Evolutionary conservation across 2,329 filamentous ascomycete species (phyloP), one percentile per base, ranked within the genome.

Genomic region (Nemania bipapillata): DNA sequence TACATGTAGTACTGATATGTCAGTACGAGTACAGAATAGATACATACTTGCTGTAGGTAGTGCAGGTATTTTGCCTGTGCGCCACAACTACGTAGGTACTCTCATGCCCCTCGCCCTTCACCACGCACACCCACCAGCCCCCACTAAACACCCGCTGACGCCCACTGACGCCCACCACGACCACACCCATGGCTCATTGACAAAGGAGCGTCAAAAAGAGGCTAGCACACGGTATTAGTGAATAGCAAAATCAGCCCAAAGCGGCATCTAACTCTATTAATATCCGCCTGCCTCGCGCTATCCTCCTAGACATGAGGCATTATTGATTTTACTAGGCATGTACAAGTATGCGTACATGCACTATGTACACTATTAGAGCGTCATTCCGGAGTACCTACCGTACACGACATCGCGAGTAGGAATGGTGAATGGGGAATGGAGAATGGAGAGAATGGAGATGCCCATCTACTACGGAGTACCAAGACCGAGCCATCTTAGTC

Each of bases 231-330:
- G 35, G 50, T 57, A 60, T 60, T 64, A 49, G 47, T 54, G 8
- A 47, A 65, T 49, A 53, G 50, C 35, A 57, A 52, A 47, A 53
- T 20, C 35, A 20, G 20, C 62, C 66, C 28, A 65, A 68, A 62
- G 42, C 62, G 62, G 62, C 53, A 62, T 32, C 42, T 61, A 57
- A 54, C 56, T 61, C 66, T 68, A 68, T 68, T 58, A 65, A 68
- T 68, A 68, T 65, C 66, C 28, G n/a, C 28, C 17, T 40, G 45
- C 52, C 45, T 57, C 22, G 24, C 40, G 50, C 61, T 65, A 65
- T 58, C 42, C 52, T 53, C 26, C 45, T 26, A 12, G 26, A 62
- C 35, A 40, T 53, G 66, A 68, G 66, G 62, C 66, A 68, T 68
- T 68, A 68, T 68, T 68, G 66, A 65, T 65, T 60, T 32, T 40